Percentiles rank a stretch among this genome's conserved stretches.
These are phyloP conservation scores for Dendrobium catenatum DNA, from an alignment of 106 monocot genomes.

Conservation along the genomic window DNA sequence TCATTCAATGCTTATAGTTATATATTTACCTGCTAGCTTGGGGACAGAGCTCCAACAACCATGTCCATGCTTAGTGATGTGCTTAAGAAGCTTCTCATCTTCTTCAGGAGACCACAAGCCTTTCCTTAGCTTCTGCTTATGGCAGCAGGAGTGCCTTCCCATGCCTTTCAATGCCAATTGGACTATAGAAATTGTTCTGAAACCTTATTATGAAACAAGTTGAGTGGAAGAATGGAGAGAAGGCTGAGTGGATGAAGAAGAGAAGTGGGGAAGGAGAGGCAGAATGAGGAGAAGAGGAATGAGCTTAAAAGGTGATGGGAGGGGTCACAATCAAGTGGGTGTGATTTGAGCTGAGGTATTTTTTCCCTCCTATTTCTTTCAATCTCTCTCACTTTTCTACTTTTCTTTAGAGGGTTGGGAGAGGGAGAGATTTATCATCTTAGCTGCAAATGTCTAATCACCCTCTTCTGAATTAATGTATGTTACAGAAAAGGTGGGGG, in stretches of 20 bases:
- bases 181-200: too few relatives aligned
- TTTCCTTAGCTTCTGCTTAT: conserved; percentile 40
- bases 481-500: conserved; percentile 24
- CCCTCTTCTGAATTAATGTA: conserved; percentile 23
- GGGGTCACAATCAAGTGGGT: conserved; percentile 31
- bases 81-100: conserved; percentile 35
- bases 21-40: conserved; percentile 19
- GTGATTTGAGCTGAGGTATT: conserved; percentile 33
- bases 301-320: conserved; percentile 4
- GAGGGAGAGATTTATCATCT: conserved; percentile 11
- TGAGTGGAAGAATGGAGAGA: neutral
- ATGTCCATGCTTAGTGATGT: conserved; percentile 31
- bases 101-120: conserved; percentile 44
- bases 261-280: neutral
- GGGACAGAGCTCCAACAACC: conserved; percentile 45
- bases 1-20: neutral
- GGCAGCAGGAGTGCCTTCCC: conserved; percentile 33
- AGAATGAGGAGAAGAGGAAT: neutral
- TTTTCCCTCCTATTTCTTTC: neutral
- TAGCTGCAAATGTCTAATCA: conserved; percentile 12
- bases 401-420: conserved; percentile 14
- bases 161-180: conserved; percentile 8
- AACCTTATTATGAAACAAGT: neutral
- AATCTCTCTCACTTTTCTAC: neutral
- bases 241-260: neutral